Evolutionary conservation across 257 asterid genomes (phyloP).

Genomic region (Solanum etuberosum): DNA sequence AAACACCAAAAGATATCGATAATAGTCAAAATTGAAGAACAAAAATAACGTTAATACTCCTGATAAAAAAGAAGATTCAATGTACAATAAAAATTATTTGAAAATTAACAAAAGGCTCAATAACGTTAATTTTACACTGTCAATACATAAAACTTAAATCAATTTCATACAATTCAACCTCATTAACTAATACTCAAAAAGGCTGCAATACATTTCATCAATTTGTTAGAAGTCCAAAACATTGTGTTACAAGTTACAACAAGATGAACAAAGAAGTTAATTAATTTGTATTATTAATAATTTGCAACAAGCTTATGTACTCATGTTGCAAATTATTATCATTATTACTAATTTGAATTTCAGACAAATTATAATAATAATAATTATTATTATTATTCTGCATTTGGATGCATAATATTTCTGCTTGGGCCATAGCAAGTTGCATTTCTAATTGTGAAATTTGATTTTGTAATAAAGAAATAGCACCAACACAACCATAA

Average conservation of each 20-base stretch:
- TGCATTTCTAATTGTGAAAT: slow-evolving; percentile 76
- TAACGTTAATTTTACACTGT: background rate
- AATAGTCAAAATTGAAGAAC: background rate
- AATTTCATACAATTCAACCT: background rate
- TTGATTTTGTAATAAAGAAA: background rate
- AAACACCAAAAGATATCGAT: too few species aligned
- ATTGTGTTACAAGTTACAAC: background rate
- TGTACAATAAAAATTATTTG: too few species aligned
- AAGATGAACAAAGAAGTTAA: slow-evolving; percentile 8
- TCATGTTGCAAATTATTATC: slow-evolving; percentile 45
- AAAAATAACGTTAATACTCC: too few species aligned
- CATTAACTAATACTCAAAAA: background rate
- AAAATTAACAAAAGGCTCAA: fast-evolving
- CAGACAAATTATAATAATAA: background rate
- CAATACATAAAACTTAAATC: background rate
- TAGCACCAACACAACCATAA: background rate
- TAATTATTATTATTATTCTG: slow-evolving; percentile 20
- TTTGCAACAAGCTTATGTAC: slow-evolving; percentile 41
- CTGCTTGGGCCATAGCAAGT: slow-evolving; percentile 71
- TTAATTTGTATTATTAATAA: background rate
- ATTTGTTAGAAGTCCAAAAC: background rate
- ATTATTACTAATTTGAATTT: slow-evolving; percentile 14
- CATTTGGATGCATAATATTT: slow-evolving; percentile 74
- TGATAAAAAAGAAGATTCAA: background rate
- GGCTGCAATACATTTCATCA: background rate